Evolutionary conservation across 2,329 filamentous ascomycete species (phyloP).

Genomic region (Diaporthe ampelina): DNA sequence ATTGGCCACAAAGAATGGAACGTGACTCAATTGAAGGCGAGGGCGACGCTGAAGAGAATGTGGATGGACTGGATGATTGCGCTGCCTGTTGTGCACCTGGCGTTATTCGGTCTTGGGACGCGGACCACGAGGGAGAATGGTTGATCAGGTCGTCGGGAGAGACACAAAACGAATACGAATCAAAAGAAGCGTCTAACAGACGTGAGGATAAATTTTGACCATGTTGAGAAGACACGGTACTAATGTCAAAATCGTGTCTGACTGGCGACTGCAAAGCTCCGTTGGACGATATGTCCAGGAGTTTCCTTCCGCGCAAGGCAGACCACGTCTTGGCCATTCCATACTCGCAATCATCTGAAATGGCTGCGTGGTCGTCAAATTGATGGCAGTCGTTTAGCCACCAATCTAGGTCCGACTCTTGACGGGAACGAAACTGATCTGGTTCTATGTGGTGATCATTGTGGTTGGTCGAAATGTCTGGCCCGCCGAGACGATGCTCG

Average conservation of each 20-base stretch:
- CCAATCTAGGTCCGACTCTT: conserved; percentile 18
- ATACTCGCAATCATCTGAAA: background rate
- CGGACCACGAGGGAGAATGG: background rate
- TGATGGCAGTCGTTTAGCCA: background rate
- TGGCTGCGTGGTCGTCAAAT: conserved; percentile 7
- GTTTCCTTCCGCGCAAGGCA: conserved; percentile 4
- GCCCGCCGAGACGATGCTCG: conserved; percentile 17
- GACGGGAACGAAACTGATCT: conserved; percentile 3
- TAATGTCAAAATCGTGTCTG: background rate
- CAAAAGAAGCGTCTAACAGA: background rate
- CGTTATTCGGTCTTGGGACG: background rate
- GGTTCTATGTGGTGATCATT: conserved; percentile 33
- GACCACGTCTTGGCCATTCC: conserved; percentile 1
- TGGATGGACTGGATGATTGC: background rate
- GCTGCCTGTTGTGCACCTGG: background rate
- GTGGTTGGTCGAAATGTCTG: conserved; percentile 11
- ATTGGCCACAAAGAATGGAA: background rate
- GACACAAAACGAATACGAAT: background rate
- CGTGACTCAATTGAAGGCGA: background rate
- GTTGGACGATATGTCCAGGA: background rate
- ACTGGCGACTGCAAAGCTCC: conserved; percentile 2
- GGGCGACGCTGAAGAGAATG: background rate
- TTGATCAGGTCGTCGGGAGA: background rate
- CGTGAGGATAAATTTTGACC: background rate
- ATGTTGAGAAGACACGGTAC: background rate